phyloP scores from a whole-genome alignment of 306 rosid species.

The Cucurbita argyrosperma region DNA sequence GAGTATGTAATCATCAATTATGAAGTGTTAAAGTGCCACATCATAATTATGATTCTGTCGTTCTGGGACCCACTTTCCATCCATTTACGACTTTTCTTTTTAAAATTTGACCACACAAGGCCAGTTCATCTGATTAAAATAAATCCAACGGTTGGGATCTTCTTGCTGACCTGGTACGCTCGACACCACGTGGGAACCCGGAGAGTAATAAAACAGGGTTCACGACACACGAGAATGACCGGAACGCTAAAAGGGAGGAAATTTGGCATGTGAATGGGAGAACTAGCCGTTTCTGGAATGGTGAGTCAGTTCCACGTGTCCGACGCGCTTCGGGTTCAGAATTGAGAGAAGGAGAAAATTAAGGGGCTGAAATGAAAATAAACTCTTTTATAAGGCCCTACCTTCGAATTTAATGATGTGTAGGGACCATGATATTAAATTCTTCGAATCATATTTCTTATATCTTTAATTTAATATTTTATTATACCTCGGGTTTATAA shows the following conservation, averaged over 20 bases:
- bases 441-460: too few relatives aligned
- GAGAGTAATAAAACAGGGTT: neutral
- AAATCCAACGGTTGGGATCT: neutral
- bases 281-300: neutral
- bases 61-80: neutral
- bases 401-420: neutral
- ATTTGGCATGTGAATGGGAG: neutral
- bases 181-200: neutral
- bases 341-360: neutral
- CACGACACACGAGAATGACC: neutral
- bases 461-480: too few relatives aligned
- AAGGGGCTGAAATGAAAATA: neutral
- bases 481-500: too few relatives aligned
- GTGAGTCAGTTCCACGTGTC: slow-evolving; percentile 4
- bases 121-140: neutral
- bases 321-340: neutral
- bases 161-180: neutral
- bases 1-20: neutral
- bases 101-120: neutral
- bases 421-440: neutral
- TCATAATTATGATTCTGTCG: neutral
- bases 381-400: neutral
- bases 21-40: neutral
- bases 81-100: neutral
- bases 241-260: neutral